phyloP scores from a whole-genome alignment of 495 filamentous ascomycete species.

The Hyaloscypha variabilis region DNA sequence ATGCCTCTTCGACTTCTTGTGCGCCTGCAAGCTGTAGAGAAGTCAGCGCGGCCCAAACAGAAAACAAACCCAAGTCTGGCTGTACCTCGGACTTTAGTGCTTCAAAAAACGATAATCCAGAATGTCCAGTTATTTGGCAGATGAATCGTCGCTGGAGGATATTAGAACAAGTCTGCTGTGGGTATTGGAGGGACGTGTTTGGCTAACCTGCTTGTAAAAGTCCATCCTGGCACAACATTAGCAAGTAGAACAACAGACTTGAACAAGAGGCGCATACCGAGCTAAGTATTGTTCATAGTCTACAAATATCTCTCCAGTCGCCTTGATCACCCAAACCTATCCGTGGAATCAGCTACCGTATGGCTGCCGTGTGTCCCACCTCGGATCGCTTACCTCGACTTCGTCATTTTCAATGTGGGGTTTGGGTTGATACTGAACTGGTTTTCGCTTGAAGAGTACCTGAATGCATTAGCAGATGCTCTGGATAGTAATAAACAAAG shows the following conservation, averaged over 20 bases:
- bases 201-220: conserved; percentile 84
- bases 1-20: conserved; percentile 84
- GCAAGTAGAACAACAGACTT: conserved; percentile 12
- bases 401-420: conserved; percentile 79
- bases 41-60: conserved; percentile 17
- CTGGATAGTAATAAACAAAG: conserved; percentile 15
- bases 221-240: conserved; percentile 66
- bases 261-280: conserved; percentile 55
- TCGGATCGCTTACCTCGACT: conserved; percentile 62
- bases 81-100: conserved; percentile 91
- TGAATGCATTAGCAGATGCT: conserved; percentile 38
- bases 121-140: conserved; percentile 93
- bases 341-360: conserved; percentile 24
- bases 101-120: conserved; percentile 90
- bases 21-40: conserved; percentile 72
- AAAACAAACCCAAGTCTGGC: background rate
- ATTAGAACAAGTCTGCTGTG: conserved; percentile 20
- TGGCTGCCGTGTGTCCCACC: conserved; percentile 1
- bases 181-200: background rate
- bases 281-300: conserved; percentile 87
- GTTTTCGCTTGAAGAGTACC: conserved; percentile 97
- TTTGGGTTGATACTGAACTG: conserved; percentile 77
- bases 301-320: conserved; percentile 88
- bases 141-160: conserved; percentile 76
- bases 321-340: conserved; percentile 88